Base-by-base conservation (phyloP, 306 rosid species). In the Echinosophora koreensis region DNA sequence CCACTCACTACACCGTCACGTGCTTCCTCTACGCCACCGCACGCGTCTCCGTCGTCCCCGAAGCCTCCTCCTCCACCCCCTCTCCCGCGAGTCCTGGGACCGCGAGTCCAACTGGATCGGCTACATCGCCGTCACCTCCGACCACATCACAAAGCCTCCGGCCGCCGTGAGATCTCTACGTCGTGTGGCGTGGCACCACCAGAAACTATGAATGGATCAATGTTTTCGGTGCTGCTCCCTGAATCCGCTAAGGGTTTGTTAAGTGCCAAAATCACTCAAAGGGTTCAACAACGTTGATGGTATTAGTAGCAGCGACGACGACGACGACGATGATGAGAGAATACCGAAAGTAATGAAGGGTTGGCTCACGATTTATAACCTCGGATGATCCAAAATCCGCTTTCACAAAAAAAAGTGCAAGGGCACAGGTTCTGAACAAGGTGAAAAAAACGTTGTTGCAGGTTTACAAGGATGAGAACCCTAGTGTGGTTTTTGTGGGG, bases 31-130 rank as follows among this genome's bases (percentile, higher is more conserved):
- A 90, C 69, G 97, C 84, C 79, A 88, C 97, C 8, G 93, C 97
- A 0, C 76, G 76, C 0, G 82, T 92, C 60, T 69, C 88, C 49
- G 74, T 83, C 49, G 74, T 83, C 18, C 90, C 90, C 1, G 87
- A 88, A 27, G 94, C 87, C 16, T 66, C 22, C 56, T 88, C 18
- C 81, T 90, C 49, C 89, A 78, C 59, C 86, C 97, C 3, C 9
- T 57, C 35, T 89, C 97, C 0, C 86, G 87, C 27, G 94, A 88
- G 69, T 61, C 88, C 0, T 88, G 97, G 91, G 94, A 91, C 78
- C 92, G 89, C 42, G 94, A 89, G 64, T 86, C 93, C 38, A 89
- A 92, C 57, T 92, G 93, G 95, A 88, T 92, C 56, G 95, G 95
- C 11, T 92, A 82, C 71, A 58, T 89, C 14, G 95, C 93, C 4